Evolutionary conservation across 2,329 filamentous ascomycete species (phyloP).

Genomic region (Beauveria brongniartii): DNA sequence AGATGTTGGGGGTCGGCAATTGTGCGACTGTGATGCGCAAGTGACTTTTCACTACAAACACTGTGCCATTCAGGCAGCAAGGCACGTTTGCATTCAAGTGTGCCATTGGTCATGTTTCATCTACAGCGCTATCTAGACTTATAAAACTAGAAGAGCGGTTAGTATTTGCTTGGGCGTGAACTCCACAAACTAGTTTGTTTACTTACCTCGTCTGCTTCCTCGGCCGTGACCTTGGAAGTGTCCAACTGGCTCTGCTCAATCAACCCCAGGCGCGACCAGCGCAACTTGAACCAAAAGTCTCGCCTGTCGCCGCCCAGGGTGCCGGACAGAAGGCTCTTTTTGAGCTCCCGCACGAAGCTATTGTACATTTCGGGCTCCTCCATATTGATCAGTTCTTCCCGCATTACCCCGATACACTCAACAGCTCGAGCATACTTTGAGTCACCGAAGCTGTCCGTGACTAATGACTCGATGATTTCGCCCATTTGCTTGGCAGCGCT

Average conservation of each 20-base stretch:
- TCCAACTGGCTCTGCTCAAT: conserved; percentile 58
- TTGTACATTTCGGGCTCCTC: conserved; percentile 77
- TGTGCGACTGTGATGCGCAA: not conserved
- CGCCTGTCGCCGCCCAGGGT: conserved; percentile 67
- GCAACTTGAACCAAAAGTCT: conserved; percentile 75
- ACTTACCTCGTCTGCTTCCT: conserved; percentile 59
- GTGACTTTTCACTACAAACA: not conserved
- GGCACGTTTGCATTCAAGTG: not conserved
- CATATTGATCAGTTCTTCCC: conserved; percentile 64
- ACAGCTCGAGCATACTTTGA: conserved; percentile 64
- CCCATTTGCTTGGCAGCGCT: conserved; percentile 69
- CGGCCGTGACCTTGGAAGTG: conserved; percentile 56
- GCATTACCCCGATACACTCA: conserved; percentile 70
- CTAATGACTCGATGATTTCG: conserved; percentile 57
- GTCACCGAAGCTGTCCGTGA: conserved; percentile 68
- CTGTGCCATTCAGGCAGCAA: not conserved
- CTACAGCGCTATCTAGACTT: conserved; percentile 23
- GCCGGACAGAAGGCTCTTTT: conserved; percentile 60
- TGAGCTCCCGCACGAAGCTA: conserved; percentile 60
- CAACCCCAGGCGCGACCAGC: conserved; percentile 60
- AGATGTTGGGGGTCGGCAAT: not conserved
- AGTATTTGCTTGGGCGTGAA: conserved; percentile 14
- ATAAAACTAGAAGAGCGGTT: conserved; percentile 26
- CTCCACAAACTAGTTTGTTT: not conserved
- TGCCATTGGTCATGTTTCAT: not conserved